phyloP scores from a whole-genome alignment of 495 filamentous ascomycete genomes.

The Parmelia sp. region DNA sequence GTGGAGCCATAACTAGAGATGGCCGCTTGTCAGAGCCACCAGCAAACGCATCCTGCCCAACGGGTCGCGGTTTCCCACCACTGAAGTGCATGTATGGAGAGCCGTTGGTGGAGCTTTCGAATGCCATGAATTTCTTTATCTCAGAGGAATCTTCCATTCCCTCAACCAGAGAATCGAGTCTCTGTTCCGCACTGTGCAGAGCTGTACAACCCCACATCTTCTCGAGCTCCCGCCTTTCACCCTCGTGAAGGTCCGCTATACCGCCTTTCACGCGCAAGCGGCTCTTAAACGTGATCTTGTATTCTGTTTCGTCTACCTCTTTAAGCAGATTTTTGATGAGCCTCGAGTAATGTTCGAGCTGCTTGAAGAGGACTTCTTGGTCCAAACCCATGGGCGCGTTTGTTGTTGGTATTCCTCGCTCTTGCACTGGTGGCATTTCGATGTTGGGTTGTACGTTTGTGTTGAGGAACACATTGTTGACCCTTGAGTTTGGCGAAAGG shows the following conservation, averaged over 20 bases:
- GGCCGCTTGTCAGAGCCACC: too few relatives aligned
- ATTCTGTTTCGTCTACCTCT: neutral
- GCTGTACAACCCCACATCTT: neutral
- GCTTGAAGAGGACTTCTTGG: slow-evolving; percentile 11
- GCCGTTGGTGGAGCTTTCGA: too few relatives aligned
- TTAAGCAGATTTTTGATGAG: neutral
- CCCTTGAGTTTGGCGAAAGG: neutral
- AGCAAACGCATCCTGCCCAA: too few relatives aligned
- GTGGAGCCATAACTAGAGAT: too few relatives aligned
- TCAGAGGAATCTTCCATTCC: neutral
- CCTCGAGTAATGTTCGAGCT: neutral
- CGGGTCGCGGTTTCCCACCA: neutral
- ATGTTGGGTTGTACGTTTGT: neutral
- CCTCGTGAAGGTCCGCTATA: neutral
- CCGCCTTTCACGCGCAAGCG: neutral
- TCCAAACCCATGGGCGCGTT: neutral
- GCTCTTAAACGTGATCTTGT: neutral
- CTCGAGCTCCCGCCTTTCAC: neutral
- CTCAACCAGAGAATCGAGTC: neutral
- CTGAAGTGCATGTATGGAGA: neutral
- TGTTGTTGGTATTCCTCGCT: slow-evolving; percentile 2
- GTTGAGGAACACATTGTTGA: neutral
- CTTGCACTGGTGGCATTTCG: neutral
- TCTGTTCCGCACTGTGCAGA: neutral
- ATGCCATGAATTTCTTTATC: neutral